Percentiles rank a stretch among this genome's conserved stretches.
Conservation (phyloP, 768 basidiomycete species). For the Mycena vulgaris region DNA sequence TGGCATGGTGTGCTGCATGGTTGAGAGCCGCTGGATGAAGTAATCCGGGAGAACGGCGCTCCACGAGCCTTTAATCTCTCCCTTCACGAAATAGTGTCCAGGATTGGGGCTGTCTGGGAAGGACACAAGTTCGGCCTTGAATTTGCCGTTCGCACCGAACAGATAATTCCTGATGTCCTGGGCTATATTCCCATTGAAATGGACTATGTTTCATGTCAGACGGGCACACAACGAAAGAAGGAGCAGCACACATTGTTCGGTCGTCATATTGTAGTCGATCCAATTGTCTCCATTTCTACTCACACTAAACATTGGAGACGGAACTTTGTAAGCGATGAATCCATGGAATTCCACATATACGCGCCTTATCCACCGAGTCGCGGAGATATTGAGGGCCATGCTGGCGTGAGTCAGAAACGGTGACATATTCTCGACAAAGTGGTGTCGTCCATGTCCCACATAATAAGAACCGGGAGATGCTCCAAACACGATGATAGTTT, state of each 20-base stretch:
- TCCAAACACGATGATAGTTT: neutral
- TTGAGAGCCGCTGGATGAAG: neutral
- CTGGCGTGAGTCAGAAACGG: neutral
- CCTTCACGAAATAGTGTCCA: neutral
- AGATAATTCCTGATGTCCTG: neutral
- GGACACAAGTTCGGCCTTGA: neutral
- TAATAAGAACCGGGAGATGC: neutral
- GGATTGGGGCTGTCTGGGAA: neutral
- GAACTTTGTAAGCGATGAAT: neutral
- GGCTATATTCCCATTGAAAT: neutral
- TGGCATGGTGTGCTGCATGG: neutral
- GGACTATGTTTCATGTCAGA: neutral
- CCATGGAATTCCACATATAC: too few relatives aligned
- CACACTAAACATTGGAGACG: neutral
- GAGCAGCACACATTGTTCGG: neutral
- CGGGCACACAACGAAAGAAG: neutral
- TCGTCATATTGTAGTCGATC: neutral
- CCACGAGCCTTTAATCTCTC: neutral
- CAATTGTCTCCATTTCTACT: neutral
- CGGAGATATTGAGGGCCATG: neutral
- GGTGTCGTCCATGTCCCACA: neutral
- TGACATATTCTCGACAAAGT: constrained; percentile 1
- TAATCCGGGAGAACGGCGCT: neutral
- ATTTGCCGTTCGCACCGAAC: neutral
- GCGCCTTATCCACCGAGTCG: neutral